phyloP scores from a whole-genome alignment of 495 filamentous ascomycete species.

The Parathielavia appendiculata region DNA sequence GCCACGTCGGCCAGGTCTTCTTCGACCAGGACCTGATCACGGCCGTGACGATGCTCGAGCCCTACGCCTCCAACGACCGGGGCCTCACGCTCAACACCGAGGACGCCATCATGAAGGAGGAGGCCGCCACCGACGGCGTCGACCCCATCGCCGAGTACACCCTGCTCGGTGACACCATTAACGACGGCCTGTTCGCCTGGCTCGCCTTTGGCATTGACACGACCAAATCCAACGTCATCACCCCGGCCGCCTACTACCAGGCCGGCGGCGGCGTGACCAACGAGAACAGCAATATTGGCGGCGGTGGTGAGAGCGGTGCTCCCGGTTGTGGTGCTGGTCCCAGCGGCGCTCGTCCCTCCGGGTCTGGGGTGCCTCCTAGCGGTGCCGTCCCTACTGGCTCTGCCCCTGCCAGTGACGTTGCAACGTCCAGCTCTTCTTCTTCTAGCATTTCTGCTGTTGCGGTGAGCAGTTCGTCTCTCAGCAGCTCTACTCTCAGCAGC shows the following conservation, averaged over 20 bases:
- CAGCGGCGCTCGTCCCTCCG: neutral
- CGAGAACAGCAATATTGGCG: slow-evolving; percentile 7
- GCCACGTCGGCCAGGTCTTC: slow-evolving; percentile 61
- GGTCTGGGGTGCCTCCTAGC: too few relatives aligned
- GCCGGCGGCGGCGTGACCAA: slow-evolving; percentile 27
- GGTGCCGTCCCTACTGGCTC: too few relatives aligned
- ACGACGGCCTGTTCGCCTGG: slow-evolving; percentile 54
- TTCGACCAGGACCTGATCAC: slow-evolving; percentile 55
- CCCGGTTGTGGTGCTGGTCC: slow-evolving; percentile 3
- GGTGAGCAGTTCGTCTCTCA: too few relatives aligned
- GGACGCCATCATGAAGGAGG: slow-evolving; percentile 42
- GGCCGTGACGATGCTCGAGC: slow-evolving; percentile 50
- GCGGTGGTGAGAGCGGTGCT: too few relatives aligned
- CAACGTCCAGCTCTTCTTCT: too few relatives aligned
- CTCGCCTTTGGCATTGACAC: slow-evolving; percentile 51
- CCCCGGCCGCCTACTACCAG: slow-evolving; percentile 14
- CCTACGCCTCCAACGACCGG: slow-evolving; percentile 55
- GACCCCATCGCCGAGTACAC: slow-evolving; percentile 54
- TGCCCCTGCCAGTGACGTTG: too few relatives aligned
- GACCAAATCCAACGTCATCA: slow-evolving; percentile 12
- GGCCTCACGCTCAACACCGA: slow-evolving; percentile 45
- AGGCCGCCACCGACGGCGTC: slow-evolving; percentile 34
- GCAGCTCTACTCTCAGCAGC: too few relatives aligned
- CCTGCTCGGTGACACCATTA: slow-evolving; percentile 48
- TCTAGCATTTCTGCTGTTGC: too few relatives aligned